Percentiles rank a stretch among this genome's conserved stretches.
phyloP scores from a whole-genome alignment of 2,329 filamentous ascomycete genomes.

The Endocalyx cinctus region DNA sequence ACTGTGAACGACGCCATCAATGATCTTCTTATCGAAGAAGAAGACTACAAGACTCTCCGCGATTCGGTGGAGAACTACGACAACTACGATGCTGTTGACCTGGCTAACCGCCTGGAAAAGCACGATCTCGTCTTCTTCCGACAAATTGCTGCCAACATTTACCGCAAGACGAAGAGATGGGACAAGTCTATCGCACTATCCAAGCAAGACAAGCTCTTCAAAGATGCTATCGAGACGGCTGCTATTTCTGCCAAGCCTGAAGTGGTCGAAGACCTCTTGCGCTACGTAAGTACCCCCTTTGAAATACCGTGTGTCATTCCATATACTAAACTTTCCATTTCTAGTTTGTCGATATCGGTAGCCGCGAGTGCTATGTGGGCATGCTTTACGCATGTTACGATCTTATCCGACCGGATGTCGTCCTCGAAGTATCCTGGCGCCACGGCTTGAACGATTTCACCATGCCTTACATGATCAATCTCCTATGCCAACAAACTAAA shows the following conservation, averaged over 20 bases:
- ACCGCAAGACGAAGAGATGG: constrained; percentile 99
- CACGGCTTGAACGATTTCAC: constrained; percentile 92
- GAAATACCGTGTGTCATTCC: no score
- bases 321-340: no score
- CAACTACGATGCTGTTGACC: constrained; percentile 94
- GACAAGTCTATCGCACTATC: constrained; percentile 97
- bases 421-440: constrained; percentile 96
- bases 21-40: constrained; percentile 94
- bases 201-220: constrained; percentile 99
- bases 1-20: constrained; percentile 98
- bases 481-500: constrained; percentile 83
- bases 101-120: constrained; percentile 90
- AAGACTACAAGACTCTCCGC: constrained; percentile 96
- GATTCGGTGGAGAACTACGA: constrained; percentile 99
- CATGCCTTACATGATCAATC: constrained; percentile 99
- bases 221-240: constrained; percentile 97
- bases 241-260: constrained; percentile 87
- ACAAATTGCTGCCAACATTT: constrained; percentile 96
- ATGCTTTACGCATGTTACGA: constrained; percentile 99
- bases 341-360: constrained; percentile 98
- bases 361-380: constrained; percentile 98
- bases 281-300: constrained; percentile 88
- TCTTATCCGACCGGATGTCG: constrained; percentile 84
- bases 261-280: constrained; percentile 90
- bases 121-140: constrained; percentile 99